Base-by-base conservation (phyloP, 2,329 filamentous ascomycete genomes). In the Endothia cerciana region DNA sequence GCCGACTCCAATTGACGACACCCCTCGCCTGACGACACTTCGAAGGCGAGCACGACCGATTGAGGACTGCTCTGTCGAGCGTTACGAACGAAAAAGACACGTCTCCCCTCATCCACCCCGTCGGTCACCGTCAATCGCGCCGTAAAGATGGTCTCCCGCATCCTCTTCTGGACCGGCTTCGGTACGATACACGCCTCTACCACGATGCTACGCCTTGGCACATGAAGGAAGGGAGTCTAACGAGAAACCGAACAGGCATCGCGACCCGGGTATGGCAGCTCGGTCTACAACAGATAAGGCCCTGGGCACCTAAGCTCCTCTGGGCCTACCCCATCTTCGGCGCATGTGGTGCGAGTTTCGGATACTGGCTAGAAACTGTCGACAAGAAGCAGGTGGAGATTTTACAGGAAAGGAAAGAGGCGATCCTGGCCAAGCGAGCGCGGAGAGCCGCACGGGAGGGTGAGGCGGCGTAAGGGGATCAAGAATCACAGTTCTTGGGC, bases 281-380 rank as follows among this genome's bases (percentile, higher is more conserved):
- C 78, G 95, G 94, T 76, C 95, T 99, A 78, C 93, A 99, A 83
- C 97, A 97, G 93, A 93, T 94, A 69, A 95, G 94, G 62, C 90
- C 97, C 79, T 92, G 98, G 86, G 89, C 91, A 81, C 88, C 85
- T 75, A 85, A 90, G 77, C 91, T 91, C 64, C 87, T 97, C 74
- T 96, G 93, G 91, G 93, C 89, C 61, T 99, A 97, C 83, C 95
- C 95, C 64, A 81, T 94, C 73, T 99, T 95, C 80, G 94, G 89
- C 66, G 87, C 87, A 72, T 87, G 93, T 70, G 94, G 94, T 73
- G 94, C 90, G 73, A 92, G 91, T 80, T 97, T 98, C 81, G 95
- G 95, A 72, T 97, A 97, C 85, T 99, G 94, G 93, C 83, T 99
- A 73, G 89, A 94, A 82, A 92, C 92, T 69, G 92, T 98, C 65